Base-by-base conservation (phyloP, 2,329 filamentous ascomycete species). In the Penicillium rolfsii region DNA sequence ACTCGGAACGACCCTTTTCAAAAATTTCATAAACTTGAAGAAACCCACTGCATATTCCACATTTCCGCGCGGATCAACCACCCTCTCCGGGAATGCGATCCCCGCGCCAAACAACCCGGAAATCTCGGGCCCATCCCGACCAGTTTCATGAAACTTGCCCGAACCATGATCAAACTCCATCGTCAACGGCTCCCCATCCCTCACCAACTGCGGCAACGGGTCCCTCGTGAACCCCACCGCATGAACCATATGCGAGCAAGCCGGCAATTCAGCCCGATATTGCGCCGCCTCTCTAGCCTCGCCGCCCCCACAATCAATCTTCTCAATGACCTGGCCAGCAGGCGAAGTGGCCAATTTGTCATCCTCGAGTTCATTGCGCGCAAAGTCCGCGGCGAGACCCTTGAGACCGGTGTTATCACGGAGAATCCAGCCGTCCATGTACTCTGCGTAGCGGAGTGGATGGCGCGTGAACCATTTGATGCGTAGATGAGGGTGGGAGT, bases 401-500 rank as follows among this genome's bases (percentile, higher is more conserved):
- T 89, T 89, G 30, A 89, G 78, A 3, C 87, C 87, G 0, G 86
- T 89, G 73, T 88, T 89, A 69, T 89, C 87, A 57, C 84, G 81
- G 28, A 87, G 73, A 61, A 88, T 87, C 85, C 86, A 88, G 59
- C 84, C 85, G 63, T 87, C 85, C 74, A 80, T 84, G 70, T 83
- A 84, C 67, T 85, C 82, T 16, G 87, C 87, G 64, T 89, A 89
- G 26, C 84, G 83, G 9, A 89, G 79, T 1, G 80, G 74, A 65
- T 86, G 83, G n/a, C 87, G 80, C 33, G 78, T 86, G 73, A 89
- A 87, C 86, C 86, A 89, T 67, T 83, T 84, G 57, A 88, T 79
- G 33, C 79, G 80, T 2, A 89, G 77, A 5, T 80, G 70, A 0
- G 84, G 82, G 62, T 87, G 85, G 0, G 80, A 80, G 33, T 78